A percentile compares a stretch with the other conserved stretches of the same genome.
Evolutionary conservation across 352 stramenopile species (phyloP).

Genomic region (Pythium angustatum): DNA sequence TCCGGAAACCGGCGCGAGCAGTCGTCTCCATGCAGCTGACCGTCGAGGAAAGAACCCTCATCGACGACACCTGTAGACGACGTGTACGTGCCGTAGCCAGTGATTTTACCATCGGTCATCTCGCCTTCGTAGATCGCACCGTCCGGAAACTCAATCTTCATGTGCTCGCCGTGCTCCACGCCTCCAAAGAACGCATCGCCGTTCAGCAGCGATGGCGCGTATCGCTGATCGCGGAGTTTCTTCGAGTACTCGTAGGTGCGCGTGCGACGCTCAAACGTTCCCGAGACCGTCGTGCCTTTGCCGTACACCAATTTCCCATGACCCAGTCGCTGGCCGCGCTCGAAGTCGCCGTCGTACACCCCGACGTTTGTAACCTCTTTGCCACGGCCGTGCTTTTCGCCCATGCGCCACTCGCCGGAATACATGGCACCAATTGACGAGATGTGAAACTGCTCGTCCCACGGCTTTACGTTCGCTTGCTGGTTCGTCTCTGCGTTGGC

Average conservation of each 20-base stretch:
- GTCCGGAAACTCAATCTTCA: constrained; percentile 59
- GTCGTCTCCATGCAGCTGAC: constrained; percentile 49
- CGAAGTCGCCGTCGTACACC: constrained; percentile 66
- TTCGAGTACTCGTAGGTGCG: constrained; percentile 48
- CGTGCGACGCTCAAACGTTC: constrained; percentile 48
- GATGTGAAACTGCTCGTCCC: constrained; percentile 66
- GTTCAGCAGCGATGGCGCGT: constrained; percentile 49
- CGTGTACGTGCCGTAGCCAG: constrained; percentile 52
- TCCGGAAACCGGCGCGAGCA: constrained; percentile 53
- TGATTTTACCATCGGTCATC: constrained; percentile 60
- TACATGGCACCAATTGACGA: constrained; percentile 67
- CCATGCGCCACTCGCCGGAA: constrained; percentile 47
- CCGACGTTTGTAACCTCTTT: constrained; percentile 66
- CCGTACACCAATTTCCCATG: constrained; percentile 58
- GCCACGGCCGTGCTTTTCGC: constrained; percentile 52
- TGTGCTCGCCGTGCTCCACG: constrained; percentile 46
- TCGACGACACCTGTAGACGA: constrained; percentile 66
- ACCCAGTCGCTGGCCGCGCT: constrained; percentile 40
- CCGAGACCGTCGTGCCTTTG: constrained; percentile 48
- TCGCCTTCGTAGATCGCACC: constrained; percentile 65
- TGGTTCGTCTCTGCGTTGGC: constrained; percentile 4
- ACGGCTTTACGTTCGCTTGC: constrained; percentile 31
- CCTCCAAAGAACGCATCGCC: constrained; percentile 51
- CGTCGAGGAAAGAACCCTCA: constrained; percentile 62
- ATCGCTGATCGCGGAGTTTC: constrained; percentile 37